These are phyloP conservation scores for Fusarium incarnatum DNA, from an alignment of 2,329 filamentous ascomycete species.

Conservation along the genomic window DNA sequence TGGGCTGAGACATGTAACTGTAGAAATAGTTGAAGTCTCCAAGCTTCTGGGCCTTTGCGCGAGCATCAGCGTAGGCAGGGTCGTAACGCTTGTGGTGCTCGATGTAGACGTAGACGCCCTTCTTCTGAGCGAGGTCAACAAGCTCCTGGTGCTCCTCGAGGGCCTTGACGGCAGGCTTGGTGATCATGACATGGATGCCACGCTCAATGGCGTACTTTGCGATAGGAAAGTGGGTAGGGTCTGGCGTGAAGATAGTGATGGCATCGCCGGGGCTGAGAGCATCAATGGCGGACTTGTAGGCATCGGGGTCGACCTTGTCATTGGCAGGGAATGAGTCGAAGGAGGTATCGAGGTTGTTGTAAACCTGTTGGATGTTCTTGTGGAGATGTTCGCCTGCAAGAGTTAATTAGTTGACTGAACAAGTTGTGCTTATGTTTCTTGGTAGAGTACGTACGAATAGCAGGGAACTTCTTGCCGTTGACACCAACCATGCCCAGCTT, in stretches of 20 bases:
- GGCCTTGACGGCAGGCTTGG: conserved; percentile 90
- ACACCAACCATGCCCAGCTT: conserved; percentile 90
- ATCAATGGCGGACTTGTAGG: conserved; percentile 92
- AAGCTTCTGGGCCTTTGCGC: conserved; percentile 77
- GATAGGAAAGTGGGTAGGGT: conserved; percentile 92
- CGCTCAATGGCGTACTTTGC: conserved; percentile 91
- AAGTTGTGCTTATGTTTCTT: background rate
- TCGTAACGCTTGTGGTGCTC: conserved; percentile 98
- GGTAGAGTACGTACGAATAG: conserved; percentile 74
- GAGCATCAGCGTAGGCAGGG: conserved; percentile 90
- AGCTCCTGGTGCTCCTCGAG: conserved; percentile 83
- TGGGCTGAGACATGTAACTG: conserved; percentile 94
- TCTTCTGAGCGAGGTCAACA: conserved; percentile 75
- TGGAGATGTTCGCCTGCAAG: conserved; percentile 78
- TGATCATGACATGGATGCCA: conserved; percentile 90
- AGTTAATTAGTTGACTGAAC: conserved; percentile 27
- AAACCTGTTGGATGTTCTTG: conserved; percentile 87
- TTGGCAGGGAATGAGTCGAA: conserved; percentile 87
- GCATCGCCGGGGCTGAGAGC: conserved; percentile 83
- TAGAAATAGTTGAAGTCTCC: conserved; percentile 99
- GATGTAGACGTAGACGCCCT: conserved; percentile 89
- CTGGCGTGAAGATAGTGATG: conserved; percentile 96
- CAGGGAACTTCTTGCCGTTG: conserved; percentile 89
- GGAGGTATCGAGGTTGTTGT: conserved; percentile 88
- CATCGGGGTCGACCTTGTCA: conserved; percentile 77